Conservation (phyloP, 1,284 basidiomycete genomes). For the Tilletia caries region DNA sequence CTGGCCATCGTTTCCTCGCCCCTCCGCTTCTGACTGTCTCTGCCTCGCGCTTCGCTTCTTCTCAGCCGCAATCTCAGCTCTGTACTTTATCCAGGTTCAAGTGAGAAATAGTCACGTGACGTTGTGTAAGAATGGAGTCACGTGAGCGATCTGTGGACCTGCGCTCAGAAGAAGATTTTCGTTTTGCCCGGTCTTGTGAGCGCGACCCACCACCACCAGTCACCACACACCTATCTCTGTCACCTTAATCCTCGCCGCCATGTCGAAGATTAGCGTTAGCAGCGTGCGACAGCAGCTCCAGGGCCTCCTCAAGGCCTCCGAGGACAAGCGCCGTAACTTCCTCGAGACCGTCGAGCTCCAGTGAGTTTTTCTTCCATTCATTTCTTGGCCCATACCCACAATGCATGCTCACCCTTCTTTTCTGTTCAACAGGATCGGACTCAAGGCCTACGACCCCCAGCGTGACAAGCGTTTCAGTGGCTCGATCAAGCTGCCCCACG, state of each 20-base stretch:
- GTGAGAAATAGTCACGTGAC: too few species aligned
- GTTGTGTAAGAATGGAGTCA: neutral
- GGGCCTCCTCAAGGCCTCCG: slow-evolving; percentile 38
- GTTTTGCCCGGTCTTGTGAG: neutral
- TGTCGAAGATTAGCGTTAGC: slow-evolving; percentile 14
- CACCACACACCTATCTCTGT: neutral
- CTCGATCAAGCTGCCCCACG: slow-evolving; percentile 75
- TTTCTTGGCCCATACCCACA: neutral
- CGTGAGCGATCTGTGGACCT: too few species aligned
- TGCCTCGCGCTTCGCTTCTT: too few species aligned
- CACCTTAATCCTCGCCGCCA: slow-evolving; percentile 1
- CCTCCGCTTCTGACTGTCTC: neutral
- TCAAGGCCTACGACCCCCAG: slow-evolving; percentile 55
- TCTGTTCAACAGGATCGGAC: slow-evolving; percentile 39
- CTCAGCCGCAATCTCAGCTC: neutral
- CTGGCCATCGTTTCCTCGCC: neutral
- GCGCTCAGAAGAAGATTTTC: neutral
- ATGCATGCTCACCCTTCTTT: neutral
- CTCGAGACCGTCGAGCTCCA: slow-evolving; percentile 54
- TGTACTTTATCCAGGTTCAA: too few species aligned
- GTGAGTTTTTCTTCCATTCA: neutral
- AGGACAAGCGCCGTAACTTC: slow-evolving; percentile 54
- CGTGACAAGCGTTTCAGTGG: slow-evolving; percentile 55
- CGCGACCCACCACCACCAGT: neutral
- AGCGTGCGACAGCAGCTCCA: slow-evolving; percentile 13